phyloP scores from a whole-genome alignment of 2,329 filamentous ascomycete genomes.

The Ramularia collo-cygni region DNA sequence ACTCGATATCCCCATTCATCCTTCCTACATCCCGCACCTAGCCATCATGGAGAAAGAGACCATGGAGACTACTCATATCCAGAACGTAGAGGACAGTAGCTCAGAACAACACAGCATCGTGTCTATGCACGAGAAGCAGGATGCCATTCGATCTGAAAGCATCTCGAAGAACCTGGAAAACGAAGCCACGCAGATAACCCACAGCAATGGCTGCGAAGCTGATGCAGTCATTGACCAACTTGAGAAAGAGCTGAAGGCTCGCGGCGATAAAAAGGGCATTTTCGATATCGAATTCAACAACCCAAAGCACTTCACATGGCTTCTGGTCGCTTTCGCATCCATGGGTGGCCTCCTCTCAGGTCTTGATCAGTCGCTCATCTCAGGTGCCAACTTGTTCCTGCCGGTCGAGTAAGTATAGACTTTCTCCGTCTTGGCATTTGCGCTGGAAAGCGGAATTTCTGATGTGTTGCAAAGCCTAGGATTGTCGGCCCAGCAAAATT shows the following conservation, averaged over 20 bases:
- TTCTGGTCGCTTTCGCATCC: conserved; percentile 64
- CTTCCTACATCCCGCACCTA: background rate
- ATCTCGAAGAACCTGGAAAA: conserved; percentile 22
- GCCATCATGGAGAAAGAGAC: conserved; percentile 16
- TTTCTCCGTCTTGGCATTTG: too few relatives aligned
- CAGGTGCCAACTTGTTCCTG: conserved; percentile 61
- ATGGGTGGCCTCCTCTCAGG: conserved; percentile 68
- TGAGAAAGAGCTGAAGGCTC: conserved; percentile 33
- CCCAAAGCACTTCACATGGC: conserved; percentile 59
- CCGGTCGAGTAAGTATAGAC: conserved; percentile 39
- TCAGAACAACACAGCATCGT: conserved; percentile 18
- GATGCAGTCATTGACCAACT: conserved; percentile 39
- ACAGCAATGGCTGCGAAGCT: conserved; percentile 36
- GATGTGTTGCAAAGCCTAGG: conserved; percentile 31
- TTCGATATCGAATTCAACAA: conserved; percentile 55
- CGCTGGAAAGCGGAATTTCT: too few relatives aligned
- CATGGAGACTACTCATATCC: conserved; percentile 12
- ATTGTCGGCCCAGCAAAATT: conserved; percentile 51
- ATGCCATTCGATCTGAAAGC: conserved; percentile 25
- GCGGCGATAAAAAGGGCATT: conserved; percentile 33
- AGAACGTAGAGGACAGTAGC: conserved; percentile 19
- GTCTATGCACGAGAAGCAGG: conserved; percentile 21
- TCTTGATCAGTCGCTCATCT: conserved; percentile 66
- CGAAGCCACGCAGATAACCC: conserved; percentile 29
- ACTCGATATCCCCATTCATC: too few relatives aligned